phyloP scores from a whole-genome alignment of 306 rosid genomes.

The Vachellia collinsii region DNA sequence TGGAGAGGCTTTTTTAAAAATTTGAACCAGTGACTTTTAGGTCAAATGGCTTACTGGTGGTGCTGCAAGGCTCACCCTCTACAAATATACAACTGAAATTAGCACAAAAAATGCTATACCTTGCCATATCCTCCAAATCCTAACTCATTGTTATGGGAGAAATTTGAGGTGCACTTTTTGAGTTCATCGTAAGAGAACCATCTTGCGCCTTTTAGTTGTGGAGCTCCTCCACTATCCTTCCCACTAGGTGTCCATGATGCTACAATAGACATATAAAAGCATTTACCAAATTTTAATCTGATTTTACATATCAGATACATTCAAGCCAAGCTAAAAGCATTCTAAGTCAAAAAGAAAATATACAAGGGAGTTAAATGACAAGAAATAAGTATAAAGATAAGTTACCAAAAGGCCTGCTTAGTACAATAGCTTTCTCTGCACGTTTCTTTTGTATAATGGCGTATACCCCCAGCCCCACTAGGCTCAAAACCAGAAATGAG shows the following conservation, averaged over 20 bases:
- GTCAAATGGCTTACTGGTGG: no score
- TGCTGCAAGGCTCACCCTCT: no score
- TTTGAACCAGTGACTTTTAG: no score
- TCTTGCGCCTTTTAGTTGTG: conserved; percentile 96
- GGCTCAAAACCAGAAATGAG: conserved; percentile 62
- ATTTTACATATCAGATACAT: neutral
- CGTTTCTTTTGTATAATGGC: conserved; percentile 90
- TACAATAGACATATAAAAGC: conserved; percentile 27
- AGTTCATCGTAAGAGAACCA: conserved; percentile 98
- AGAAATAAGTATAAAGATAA: conserved; percentile 1
- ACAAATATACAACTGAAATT: neutral
- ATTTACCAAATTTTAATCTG: neutral
- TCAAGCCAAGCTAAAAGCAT: neutral
- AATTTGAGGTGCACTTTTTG: conserved; percentile 70
- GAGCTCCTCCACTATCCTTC: conserved; percentile 91
- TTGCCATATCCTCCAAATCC: conserved; percentile 98
- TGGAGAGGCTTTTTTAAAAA: no score
- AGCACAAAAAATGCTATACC: conserved; percentile 43
- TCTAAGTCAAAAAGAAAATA: neutral
- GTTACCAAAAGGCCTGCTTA: conserved; percentile 89
- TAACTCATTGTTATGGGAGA: conserved; percentile 69
- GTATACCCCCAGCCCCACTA: conserved; percentile 64
- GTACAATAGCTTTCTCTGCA: conserved; percentile 86
- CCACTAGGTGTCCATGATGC: conserved; percentile 98
- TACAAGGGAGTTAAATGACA: conserved; percentile 8